These are phyloP conservation scores for Lecanicillium sp. DNA, from an alignment of 2,329 filamentous ascomycete genomes.

Conservation along the genomic window DNA sequence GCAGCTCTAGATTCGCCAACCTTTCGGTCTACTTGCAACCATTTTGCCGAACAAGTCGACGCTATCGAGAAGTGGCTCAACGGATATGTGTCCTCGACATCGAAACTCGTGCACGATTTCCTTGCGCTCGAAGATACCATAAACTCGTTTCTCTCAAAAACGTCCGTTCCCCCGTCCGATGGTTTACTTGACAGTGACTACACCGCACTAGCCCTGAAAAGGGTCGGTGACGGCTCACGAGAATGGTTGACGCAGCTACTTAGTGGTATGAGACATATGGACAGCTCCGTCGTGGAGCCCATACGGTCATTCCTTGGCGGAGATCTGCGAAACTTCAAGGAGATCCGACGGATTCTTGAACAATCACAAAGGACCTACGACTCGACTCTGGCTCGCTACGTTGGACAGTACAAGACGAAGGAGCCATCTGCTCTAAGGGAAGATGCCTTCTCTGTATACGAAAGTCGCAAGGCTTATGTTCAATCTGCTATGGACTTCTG, in stretches of 20 bases:
- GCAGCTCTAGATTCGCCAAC: constrained; percentile 93
- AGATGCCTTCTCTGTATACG: constrained; percentile 92
- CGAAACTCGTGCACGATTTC: constrained; percentile 53
- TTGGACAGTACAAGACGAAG: constrained; percentile 82
- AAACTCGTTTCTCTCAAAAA: constrained; percentile 65
- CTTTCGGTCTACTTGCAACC: constrained; percentile 77
- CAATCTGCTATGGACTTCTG: constrained; percentile 93
- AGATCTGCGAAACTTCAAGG: constrained; percentile 81
- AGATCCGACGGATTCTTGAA: constrained; percentile 68
- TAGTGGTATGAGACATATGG: constrained; percentile 66
- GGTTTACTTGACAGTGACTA: constrained; percentile 92
- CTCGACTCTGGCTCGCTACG: constrained; percentile 69
- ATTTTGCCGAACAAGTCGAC: constrained; percentile 90
- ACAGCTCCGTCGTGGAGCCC: constrained; percentile 70
- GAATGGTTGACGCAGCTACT: constrained; percentile 81
- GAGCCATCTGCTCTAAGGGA: constrained; percentile 86
- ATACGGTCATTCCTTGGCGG: constrained; percentile 68
- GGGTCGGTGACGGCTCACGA: constrained; percentile 74
- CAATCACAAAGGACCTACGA: constrained; percentile 79
- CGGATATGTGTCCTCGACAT: constrained; percentile 43
- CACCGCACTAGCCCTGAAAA: constrained; percentile 75
- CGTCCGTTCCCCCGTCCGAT: constrained; percentile 72
- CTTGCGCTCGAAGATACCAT: constrained; percentile 71
- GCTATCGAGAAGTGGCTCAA: constrained; percentile 87
- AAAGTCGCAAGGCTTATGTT: constrained; percentile 82